A percentile compares a stretch with the other conserved stretches of the same genome.
These are phyloP conservation scores for Bruguiera gymnorhiza DNA, from an alignment of 345 rosid genomes.

Conservation along the genomic window DNA sequence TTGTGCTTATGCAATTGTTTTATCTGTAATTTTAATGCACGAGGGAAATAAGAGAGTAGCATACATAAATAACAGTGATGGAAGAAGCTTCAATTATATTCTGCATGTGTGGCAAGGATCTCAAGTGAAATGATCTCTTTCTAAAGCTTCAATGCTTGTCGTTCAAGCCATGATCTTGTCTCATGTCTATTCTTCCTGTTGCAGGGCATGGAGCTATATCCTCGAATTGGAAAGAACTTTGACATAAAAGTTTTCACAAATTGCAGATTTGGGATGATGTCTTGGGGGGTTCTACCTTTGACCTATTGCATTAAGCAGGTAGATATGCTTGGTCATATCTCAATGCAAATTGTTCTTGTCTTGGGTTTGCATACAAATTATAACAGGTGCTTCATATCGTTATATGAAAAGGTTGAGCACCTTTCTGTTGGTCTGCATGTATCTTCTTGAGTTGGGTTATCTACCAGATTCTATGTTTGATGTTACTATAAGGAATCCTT, in stretches of 20 bases:
- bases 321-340: constrained; percentile 7
- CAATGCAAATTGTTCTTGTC: not conserved
- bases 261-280: constrained; percentile 99
- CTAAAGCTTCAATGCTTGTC: not conserved
- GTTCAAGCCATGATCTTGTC: constrained; percentile 15
- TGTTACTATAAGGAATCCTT: too few species aligned
- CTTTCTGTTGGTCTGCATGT: not conserved
- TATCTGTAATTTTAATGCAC: not conserved
- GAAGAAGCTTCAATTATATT: not conserved
- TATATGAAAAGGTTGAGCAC: not conserved
- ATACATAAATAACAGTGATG: not conserved
- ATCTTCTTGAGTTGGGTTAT: not conserved
- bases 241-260: constrained; percentile 97
- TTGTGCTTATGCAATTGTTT: constrained; percentile 4
- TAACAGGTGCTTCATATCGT: not conserved
- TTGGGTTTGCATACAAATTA: not conserved
- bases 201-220: constrained; percentile 99
- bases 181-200: constrained; percentile 21
- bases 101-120: not conserved
- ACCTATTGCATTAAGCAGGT: constrained; percentile 99
- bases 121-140: not conserved
- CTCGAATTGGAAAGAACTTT: constrained; percentile 93
- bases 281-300: constrained; percentile 98
- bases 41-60: not conserved
- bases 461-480: not conserved